Evolutionary conservation across 495 filamentous ascomycete species (phyloP).

Genomic region (Rusavskia elegans): DNA sequence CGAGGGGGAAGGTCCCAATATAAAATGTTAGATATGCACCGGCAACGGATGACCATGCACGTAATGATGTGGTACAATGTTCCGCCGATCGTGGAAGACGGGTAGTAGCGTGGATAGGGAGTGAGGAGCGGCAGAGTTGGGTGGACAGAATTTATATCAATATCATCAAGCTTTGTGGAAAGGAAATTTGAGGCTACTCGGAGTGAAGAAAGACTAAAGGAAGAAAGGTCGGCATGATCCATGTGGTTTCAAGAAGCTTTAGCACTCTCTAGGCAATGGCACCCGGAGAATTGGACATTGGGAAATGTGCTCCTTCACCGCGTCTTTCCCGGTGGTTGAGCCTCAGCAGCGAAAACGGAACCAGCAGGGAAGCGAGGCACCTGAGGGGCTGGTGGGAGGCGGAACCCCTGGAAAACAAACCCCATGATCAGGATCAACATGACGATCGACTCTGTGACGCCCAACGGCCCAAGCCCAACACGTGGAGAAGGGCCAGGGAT

Average conservation of each 20-base stretch:
- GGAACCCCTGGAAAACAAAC: neutral
- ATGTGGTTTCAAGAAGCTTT: neutral
- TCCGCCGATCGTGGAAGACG: neutral
- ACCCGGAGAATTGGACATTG: neutral
- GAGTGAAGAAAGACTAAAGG: no score
- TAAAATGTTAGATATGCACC: neutral
- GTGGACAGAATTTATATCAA: neutral
- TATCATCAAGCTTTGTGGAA: no score
- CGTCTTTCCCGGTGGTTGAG: neutral
- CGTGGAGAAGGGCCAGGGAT: neutral
- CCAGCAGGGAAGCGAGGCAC: neutral
- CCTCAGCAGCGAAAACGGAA: neutral
- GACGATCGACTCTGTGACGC: neutral
- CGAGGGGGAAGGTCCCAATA: neutral
- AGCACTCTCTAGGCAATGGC: neutral
- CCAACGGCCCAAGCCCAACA: neutral
- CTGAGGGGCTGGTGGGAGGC: neutral
- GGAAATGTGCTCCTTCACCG: neutral
- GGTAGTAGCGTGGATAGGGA: neutral
- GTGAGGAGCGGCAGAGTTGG: neutral
- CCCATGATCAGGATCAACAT: neutral
- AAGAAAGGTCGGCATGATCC: no score
- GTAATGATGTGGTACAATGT: neutral
- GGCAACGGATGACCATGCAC: neutral
- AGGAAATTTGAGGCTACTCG: no score